Conservation (phyloP, 768 basidiomycete genomes). For the Neoboletus brunneissimus region DNA sequence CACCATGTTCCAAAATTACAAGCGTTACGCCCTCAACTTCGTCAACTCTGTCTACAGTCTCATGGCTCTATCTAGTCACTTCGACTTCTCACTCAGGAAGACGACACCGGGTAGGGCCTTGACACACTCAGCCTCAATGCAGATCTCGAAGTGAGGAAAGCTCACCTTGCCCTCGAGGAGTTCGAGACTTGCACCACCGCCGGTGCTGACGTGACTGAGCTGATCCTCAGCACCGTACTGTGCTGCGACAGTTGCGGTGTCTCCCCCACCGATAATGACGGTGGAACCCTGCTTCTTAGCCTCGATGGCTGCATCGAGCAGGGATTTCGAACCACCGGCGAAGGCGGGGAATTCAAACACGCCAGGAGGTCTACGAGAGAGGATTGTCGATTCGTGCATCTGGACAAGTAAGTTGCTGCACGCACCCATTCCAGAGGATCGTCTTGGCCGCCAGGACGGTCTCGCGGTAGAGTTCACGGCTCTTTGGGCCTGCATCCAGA, state of each 20-base stretch:
- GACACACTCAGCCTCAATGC: conserved; percentile 14
- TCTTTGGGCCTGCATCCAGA: conserved; percentile 87
- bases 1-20: conserved; percentile 15
- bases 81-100: conserved; percentile 76
- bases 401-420: not conserved
- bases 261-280: conserved; percentile 95
- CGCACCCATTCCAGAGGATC: conserved; percentile 93
- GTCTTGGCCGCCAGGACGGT: conserved; percentile 90
- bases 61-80: conserved; percentile 10
- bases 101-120: conserved; percentile 89
- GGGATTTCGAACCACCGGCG: conserved; percentile 75
- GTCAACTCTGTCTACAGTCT: conserved; percentile 10
- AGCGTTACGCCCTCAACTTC: not conserved
- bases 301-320: conserved; percentile 83
- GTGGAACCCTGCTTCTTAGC: conserved; percentile 83
- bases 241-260: conserved; percentile 95
- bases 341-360: conserved; percentile 97
- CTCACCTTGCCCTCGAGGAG: conserved; percentile 95
- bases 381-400: not conserved
- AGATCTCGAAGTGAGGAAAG: not conserved
- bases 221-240: conserved; percentile 80
- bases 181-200: conserved; percentile 91
- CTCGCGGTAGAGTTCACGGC: conserved; percentile 70
- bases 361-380: conserved; percentile 74
- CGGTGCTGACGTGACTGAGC: conserved; percentile 95